Evolutionary conservation across 225 moss, liverwort and hornwort genomes (phyloP).

Genomic region (Pleurozium schreberi): DNA sequence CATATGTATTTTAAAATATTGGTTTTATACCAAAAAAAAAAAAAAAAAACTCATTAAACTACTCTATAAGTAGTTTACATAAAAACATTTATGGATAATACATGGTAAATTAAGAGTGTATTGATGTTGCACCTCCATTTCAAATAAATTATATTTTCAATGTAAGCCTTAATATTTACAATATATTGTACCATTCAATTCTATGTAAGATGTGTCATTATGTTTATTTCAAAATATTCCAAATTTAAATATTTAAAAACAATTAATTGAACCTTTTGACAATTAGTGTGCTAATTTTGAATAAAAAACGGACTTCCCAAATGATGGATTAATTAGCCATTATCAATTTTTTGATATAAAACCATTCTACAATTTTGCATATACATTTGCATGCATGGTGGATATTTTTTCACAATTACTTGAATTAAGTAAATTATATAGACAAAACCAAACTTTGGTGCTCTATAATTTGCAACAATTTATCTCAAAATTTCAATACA

Average conservation of each 20-base stretch:
- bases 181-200: not conserved
- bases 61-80: too few species aligned
- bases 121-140: not conserved
- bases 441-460: not conserved
- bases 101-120: not conserved
- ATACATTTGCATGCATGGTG: not conserved
- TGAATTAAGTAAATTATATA: not conserved
- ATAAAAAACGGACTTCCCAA: fast-evolving
- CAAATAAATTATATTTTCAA: not conserved
- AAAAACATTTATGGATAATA: not conserved
- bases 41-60: too few species aligned
- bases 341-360: not conserved
- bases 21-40: too few species aligned
- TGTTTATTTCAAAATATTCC: not conserved
- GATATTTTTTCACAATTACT: fast-evolving
- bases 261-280: not conserved
- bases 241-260: not conserved
- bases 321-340: too few species aligned
- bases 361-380: not conserved
- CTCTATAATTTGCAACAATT: too few species aligned
- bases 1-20: not conserved
- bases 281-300: not conserved
- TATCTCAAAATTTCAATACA: too few species aligned
- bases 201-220: not conserved
- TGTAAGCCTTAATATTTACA: not conserved